These are phyloP conservation scores for Erysimum cheiranthoides DNA, from an alignment of 345 rosid species.

Conservation along the genomic window DNA sequence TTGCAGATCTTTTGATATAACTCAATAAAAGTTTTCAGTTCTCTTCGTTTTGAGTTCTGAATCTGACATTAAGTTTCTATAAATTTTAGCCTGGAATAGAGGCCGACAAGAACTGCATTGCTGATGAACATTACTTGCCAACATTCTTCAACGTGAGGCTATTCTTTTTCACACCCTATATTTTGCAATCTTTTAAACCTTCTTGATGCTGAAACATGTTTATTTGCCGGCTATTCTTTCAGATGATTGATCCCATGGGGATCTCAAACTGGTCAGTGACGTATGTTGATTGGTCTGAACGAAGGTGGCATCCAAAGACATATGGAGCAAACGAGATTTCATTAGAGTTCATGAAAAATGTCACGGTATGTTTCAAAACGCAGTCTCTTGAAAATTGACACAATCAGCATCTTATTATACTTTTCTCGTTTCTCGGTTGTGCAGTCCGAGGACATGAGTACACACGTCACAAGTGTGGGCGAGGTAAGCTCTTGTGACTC, in stretches of 20 bases:
- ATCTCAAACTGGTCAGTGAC: conserved; percentile 95
- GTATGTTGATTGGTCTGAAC: conserved; percentile 97
- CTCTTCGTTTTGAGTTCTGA: background rate
- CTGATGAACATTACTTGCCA: conserved; percentile 96
- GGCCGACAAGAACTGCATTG: conserved; percentile 88
- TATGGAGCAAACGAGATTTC: conserved; percentile 64
- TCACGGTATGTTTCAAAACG: conserved; percentile 58
- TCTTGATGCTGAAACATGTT: conserved; percentile 11
- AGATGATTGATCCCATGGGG: conserved; percentile 92
- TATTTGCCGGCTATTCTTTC: conserved; percentile 35
- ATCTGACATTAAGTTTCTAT: conserved; percentile 34
- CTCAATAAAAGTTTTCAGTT: background rate
- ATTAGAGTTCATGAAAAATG: conserved; percentile 67
- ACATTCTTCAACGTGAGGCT: conserved; percentile 76
- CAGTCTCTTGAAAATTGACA: background rate
- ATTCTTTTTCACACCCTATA: conserved; percentile 10
- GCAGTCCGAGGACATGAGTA: conserved; percentile 75
- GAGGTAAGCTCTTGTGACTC: conserved; percentile 45
- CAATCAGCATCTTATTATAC: background rate
- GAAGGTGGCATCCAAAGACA: conserved; percentile 97
- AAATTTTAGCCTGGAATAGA: conserved; percentile 85
- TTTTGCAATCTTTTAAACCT: conserved; percentile 14
- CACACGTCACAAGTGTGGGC: conserved; percentile 83
- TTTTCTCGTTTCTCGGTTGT: conserved; percentile 29
- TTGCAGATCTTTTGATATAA: background rate